Base-by-base conservation (phyloP, 805 yeast genomes). In the Cephaloascus fragrans region DNA sequence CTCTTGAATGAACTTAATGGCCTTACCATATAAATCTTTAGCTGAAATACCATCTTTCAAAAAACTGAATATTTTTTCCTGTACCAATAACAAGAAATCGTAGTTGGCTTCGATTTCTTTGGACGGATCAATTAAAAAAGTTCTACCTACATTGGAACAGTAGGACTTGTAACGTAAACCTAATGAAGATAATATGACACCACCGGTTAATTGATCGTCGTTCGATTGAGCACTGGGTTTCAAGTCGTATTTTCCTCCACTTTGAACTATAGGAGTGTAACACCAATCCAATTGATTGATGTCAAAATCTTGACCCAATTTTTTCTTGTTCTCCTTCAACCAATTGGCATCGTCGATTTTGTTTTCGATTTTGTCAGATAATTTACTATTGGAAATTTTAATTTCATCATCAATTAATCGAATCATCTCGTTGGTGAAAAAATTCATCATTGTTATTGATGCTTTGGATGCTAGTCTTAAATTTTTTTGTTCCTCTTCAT, bases 61-160 rank as follows among this genome's bases (percentile, higher is more conserved):
- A 26, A 75, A 57, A 16, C 64, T 45, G 10, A 80, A 55, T n/a
- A 86, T 73, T 52, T 77, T 75, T 35, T 69, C 66, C 61, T 90
- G 95, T 34, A 88, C 69, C 37, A 69, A 69, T 40, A 85, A 59
- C 47, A 89, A 65, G 50, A 84, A 77, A 44, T 83, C 90, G 59
- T 90, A 90, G 57, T 84, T 82, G 39, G 68, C 62, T 47, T 83
- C 90, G 68, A 86, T 79, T 45, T 78, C 82, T 38, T 76, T 73
- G 3, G 94, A 71, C 9, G 97, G 97, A 55, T 86, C 95, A 51
- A 90, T 85, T 55, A 90, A 68, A 50, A 85, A 90, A 1, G 96
- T 84, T 58, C 97, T 74, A 6, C 83, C 89, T 36, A 90, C 65
- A 50, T 84, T 86, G 4, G 96, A 83, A 57, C 96, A 86, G 61